These are phyloP conservation scores for Mycena epipterygia DNA, from an alignment of 768 basidiomycete species.

Conservation along the genomic window DNA sequence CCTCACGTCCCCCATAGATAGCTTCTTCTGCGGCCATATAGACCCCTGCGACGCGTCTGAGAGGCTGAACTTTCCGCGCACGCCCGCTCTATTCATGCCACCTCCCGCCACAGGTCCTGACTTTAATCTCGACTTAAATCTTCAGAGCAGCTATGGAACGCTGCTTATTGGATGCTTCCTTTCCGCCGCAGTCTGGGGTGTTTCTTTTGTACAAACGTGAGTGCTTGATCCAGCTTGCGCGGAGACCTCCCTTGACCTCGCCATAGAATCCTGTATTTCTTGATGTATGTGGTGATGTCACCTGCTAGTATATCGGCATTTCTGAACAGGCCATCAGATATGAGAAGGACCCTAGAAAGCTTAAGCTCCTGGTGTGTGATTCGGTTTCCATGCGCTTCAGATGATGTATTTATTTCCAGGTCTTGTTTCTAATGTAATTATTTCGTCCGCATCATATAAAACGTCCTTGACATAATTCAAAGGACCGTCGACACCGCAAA, in stretches of 20 bases:
- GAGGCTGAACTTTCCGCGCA: no score
- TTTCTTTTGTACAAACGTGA: slow-evolving; percentile 22
- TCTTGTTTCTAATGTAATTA: slow-evolving; percentile 16
- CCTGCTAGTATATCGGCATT: no score
- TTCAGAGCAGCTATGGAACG: slow-evolving; percentile 19
- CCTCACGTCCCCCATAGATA: no score
- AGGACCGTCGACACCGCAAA: slow-evolving; percentile 20
- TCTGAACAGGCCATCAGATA: background rate
- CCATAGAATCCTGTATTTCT: slow-evolving; percentile 18
- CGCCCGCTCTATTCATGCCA: no score
- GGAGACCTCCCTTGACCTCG: background rate
- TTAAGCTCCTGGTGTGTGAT: slow-evolving; percentile 13
- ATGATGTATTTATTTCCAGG: background rate
- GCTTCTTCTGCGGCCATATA: no score
- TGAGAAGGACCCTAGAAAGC: slow-evolving; percentile 13
- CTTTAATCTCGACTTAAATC: slow-evolving; percentile 16
- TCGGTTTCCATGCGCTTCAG: background rate
- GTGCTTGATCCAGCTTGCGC: background rate
- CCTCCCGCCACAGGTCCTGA: background rate
- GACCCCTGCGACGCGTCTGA: no score
- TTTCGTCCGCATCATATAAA: background rate
- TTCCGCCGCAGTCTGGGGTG: slow-evolving; percentile 20
- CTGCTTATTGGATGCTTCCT: slow-evolving; percentile 26
- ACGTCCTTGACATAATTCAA: background rate
- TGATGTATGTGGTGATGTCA: background rate